A percentile compares a stretch with the other conserved stretches of the same genome.
These are phyloP conservation scores for Claviceps arundinis DNA, from an alignment of 2,329 filamentous ascomycete genomes.

Conservation along the genomic window DNA sequence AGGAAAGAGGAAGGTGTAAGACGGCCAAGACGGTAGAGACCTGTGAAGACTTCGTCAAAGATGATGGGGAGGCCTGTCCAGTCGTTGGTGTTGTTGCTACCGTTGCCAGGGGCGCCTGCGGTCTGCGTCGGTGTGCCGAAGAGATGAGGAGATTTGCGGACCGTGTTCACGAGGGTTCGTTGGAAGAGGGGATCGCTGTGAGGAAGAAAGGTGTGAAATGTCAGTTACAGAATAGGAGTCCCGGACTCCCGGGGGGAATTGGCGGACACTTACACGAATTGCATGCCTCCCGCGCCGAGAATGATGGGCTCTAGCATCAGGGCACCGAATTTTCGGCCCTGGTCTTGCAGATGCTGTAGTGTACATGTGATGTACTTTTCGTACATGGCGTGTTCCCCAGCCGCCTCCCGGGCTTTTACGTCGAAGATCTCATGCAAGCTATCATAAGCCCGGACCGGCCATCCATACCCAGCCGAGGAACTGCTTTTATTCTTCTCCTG, in stretches of 20 bases:
- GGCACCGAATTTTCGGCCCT: constrained; percentile 59
- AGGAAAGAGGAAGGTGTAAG: constrained; percentile 60
- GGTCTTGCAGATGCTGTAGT: constrained; percentile 35
- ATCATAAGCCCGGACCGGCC: constrained; percentile 25
- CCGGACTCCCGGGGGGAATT: too few relatives aligned
- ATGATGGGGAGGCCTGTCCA: constrained; percentile 70
- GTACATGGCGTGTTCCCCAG: constrained; percentile 38
- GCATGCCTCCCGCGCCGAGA: constrained; percentile 73
- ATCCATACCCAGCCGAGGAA: too few relatives aligned
- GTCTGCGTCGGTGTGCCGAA: constrained; percentile 26
- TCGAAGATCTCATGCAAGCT: constrained; percentile 48
- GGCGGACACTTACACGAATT: constrained; percentile 48
- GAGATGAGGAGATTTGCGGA: constrained; percentile 45
- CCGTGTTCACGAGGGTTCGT: constrained; percentile 50
- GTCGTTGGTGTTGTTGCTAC: constrained; percentile 26
- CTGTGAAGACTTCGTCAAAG: constrained; percentile 82
- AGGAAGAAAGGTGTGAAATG: background rate
- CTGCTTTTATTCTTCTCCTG: background rate
- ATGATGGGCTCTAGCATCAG: constrained; percentile 71
- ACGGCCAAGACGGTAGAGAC: constrained; percentile 67
- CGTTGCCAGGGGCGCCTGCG: constrained; percentile 3
- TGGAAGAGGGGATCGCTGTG: constrained; percentile 72
- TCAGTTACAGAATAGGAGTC: background rate
- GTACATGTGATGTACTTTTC: constrained; percentile 42
- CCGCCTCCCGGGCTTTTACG: constrained; percentile 31